phyloP scores from a whole-genome alignment of 192 early-diverging fungal genomes.

The Coemansia sp. region DNA sequence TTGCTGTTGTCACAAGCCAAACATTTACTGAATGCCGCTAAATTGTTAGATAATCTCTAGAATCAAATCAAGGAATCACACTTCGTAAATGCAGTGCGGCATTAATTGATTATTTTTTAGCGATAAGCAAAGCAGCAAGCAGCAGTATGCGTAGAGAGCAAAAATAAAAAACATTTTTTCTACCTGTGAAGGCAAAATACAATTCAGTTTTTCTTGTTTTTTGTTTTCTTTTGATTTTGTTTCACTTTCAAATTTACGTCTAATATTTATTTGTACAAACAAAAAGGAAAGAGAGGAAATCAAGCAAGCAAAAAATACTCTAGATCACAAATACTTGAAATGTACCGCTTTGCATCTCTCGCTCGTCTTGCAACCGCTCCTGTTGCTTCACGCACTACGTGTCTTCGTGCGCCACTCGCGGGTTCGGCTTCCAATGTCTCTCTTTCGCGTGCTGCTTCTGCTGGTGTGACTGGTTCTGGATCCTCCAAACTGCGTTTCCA shows the following conservation, averaged over 20 bases:
- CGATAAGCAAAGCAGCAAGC: no score
- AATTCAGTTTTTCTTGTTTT: background rate
- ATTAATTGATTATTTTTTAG: no score
- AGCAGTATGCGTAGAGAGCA: no score
- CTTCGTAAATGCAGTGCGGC: no score
- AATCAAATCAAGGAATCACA: background rate
- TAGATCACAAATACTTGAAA: background rate
- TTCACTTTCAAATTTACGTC: background rate
- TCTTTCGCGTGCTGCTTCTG: background rate
- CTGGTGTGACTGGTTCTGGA: background rate
- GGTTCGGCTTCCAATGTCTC: background rate
- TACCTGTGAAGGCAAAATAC: no score
- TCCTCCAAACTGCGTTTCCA: background rate
- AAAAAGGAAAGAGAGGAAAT: background rate
- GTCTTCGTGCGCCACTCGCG: background rate
- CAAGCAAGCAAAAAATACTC: no score
- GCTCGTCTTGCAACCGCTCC: background rate
- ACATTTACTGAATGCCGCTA: background rate
- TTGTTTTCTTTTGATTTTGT: background rate
- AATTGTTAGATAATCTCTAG: background rate
- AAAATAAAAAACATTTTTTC: no score
- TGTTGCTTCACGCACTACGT: background rate
- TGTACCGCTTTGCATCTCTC: constrained; percentile 11
- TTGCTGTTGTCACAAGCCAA: background rate
- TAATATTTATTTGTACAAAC: constrained; percentile 7